Percentiles rank a stretch among this genome's conserved stretches.
Conservation (phyloP, 2,329 filamentous ascomycete genomes). For the Metarhizium sp. region DNA sequence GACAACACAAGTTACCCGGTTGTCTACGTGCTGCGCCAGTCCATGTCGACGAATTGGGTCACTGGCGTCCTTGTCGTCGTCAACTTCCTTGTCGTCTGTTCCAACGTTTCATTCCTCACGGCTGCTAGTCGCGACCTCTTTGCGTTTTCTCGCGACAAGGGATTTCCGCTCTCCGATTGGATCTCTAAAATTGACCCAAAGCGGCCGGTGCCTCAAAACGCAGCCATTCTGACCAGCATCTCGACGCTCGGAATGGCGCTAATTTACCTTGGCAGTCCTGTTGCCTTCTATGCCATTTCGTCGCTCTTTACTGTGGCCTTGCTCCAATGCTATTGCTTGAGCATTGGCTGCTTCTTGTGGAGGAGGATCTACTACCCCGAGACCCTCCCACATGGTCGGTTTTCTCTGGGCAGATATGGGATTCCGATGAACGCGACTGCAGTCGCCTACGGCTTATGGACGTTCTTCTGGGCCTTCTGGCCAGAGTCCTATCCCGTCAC, state of each 20-base stretch:
- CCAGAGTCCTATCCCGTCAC: constrained; percentile 6
- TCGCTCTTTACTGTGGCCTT: constrained; percentile 8
- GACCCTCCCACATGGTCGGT: constrained; percentile 6
- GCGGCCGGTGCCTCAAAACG: constrained; percentile 8
- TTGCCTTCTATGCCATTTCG: constrained; percentile 10
- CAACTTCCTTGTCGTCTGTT: not conserved
- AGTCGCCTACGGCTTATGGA: constrained; percentile 5
- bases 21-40: not conserved
- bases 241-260: constrained; percentile 6
- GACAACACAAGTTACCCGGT: not conserved
- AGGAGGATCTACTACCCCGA: constrained; percentile 6
- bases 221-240: constrained; percentile 1
- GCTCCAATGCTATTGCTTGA: constrained; percentile 10
- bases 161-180: constrained; percentile 6
- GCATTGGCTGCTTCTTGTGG: constrained; percentile 10
- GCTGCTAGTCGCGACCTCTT: not conserved
- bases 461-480: constrained; percentile 11
- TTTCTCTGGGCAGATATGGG: constrained; percentile 9
- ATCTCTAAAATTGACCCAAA: constrained; percentile 4
- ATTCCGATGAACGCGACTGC: constrained; percentile 6
- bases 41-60: not conserved
- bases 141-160: not conserved
- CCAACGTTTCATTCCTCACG: not conserved
- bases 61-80: not conserved
- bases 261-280: constrained; percentile 10